Conservation (phyloP, 257 asterid species). For the Ballota nigra region DNA sequence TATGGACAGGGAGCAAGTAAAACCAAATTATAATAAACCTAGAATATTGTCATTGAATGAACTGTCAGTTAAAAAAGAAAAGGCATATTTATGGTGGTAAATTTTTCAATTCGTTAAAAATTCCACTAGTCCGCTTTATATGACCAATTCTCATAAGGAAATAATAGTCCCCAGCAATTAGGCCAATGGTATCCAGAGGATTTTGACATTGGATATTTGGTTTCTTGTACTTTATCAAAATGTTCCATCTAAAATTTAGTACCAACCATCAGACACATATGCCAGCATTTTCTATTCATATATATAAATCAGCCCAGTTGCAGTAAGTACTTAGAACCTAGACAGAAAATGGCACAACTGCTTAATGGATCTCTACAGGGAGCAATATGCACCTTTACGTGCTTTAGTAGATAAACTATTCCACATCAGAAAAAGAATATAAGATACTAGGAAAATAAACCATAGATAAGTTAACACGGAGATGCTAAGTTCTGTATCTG, state of each 20-base stretch:
- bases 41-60: not conserved
- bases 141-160: not conserved
- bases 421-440: not conserved
- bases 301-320: not conserved
- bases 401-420: not conserved
- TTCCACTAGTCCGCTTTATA: not conserved
- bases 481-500: constrained; percentile 6
- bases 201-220: not conserved
- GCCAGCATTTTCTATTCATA: not conserved
- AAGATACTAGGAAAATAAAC: not conserved
- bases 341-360: not conserved
- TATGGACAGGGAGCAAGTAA: not conserved
- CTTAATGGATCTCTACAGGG: not conserved
- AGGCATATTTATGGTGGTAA: too few species aligned
- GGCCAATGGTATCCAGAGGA: not conserved
- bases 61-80: not conserved
- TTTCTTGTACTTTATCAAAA: not conserved
- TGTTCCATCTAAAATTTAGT: not conserved
- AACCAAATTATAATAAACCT: constrained; percentile 3
- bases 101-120: not conserved
- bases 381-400: not conserved
- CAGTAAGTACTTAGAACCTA: not conserved
- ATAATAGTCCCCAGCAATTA: not conserved
- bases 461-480: too few species aligned
- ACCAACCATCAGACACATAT: not conserved